These are phyloP conservation scores for Coemansia sp. DNA, from an alignment of 192 early-diverging fungal genomes.

Conservation along the genomic window DNA sequence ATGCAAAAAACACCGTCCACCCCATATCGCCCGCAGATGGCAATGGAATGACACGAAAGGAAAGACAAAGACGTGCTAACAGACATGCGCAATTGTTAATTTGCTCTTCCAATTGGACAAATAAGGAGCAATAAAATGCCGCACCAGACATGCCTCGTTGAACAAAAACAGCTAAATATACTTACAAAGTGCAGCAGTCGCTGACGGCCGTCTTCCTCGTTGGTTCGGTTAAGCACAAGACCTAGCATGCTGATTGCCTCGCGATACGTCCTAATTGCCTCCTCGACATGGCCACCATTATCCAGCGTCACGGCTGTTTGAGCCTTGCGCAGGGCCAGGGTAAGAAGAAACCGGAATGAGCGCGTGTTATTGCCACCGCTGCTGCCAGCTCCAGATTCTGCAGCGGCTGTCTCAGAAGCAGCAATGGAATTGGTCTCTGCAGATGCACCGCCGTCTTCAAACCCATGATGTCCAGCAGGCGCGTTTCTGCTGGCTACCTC, in stretches of 20 bases:
- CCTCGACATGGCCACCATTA: slow-evolving; percentile 52
- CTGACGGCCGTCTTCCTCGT: slow-evolving; percentile 52
- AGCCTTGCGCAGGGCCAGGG: slow-evolving; percentile 54
- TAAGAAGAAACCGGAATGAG: slow-evolving; percentile 56
- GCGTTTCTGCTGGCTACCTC: slow-evolving; percentile 4
- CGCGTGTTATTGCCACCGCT: slow-evolving; percentile 51
- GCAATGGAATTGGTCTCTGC: neutral
- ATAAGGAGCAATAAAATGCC: neutral
- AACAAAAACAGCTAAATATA: neutral
- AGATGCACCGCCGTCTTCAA: neutral
- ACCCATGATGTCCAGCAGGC: neutral
- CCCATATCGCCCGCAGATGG: too few species aligned
- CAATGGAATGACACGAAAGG: neutral
- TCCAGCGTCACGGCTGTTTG: slow-evolving; percentile 55
- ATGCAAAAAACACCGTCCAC: too few species aligned
- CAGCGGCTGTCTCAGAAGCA: slow-evolving; percentile 7
- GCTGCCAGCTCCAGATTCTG: slow-evolving; percentile 8
- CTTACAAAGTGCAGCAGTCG: slow-evolving; percentile 57
- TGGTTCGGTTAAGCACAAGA: slow-evolving; percentile 51
- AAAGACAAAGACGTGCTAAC: neutral
- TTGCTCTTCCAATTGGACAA: neutral
- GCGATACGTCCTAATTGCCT: slow-evolving; percentile 53
- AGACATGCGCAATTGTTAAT: neutral
- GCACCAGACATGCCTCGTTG: too few species aligned
- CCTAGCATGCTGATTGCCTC: slow-evolving; percentile 60